Conservation (phyloP, 208 protist genomes). For the Vickermania spadyakhi region DNA sequence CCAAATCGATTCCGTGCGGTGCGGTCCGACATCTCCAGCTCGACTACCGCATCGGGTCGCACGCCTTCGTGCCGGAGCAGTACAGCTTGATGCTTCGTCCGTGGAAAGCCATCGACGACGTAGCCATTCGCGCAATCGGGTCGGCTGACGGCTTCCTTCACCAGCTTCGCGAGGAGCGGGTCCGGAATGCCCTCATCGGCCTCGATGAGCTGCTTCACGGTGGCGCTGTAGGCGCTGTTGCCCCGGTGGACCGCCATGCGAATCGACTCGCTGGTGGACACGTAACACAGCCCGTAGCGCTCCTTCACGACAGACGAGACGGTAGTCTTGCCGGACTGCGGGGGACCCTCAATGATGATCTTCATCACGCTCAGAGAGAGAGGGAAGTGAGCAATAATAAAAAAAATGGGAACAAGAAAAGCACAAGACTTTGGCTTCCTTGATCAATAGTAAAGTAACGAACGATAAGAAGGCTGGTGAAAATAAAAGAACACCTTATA, state of each 20-base stretch:
- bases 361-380: slow-evolving; percentile 32
- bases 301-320: slow-evolving; percentile 72
- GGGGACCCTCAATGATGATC: slow-evolving; percentile 70
- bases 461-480: too few species aligned
- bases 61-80: slow-evolving; percentile 41
- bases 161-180: slow-evolving; percentile 47
- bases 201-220: slow-evolving; percentile 52
- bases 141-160: slow-evolving; percentile 53
- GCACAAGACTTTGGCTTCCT: not conserved
- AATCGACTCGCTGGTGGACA: slow-evolving; percentile 58
- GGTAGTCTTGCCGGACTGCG: slow-evolving; percentile 68
- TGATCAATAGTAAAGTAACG: slow-evolving; percentile 3
- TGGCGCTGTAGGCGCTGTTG: slow-evolving; percentile 31
- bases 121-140: slow-evolving; percentile 86
- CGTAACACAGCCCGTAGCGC: slow-evolving; percentile 78
- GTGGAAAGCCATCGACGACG: slow-evolving; percentile 85
- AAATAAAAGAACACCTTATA: too few species aligned
- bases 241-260: slow-evolving; percentile 55
- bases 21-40: slow-evolving; percentile 61
- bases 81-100: slow-evolving; percentile 57
- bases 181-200: slow-evolving; percentile 59
- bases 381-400: slow-evolving; percentile 5
- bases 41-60: slow-evolving; percentile 46
- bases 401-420: slow-evolving; percentile 8
- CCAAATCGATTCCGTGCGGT: slow-evolving; percentile 67